A percentile compares a stretch with the other conserved stretches of the same genome.
Evolutionary conservation across 1,139 yeast species (phyloP).

Genomic region (Candida albicans): DNA sequence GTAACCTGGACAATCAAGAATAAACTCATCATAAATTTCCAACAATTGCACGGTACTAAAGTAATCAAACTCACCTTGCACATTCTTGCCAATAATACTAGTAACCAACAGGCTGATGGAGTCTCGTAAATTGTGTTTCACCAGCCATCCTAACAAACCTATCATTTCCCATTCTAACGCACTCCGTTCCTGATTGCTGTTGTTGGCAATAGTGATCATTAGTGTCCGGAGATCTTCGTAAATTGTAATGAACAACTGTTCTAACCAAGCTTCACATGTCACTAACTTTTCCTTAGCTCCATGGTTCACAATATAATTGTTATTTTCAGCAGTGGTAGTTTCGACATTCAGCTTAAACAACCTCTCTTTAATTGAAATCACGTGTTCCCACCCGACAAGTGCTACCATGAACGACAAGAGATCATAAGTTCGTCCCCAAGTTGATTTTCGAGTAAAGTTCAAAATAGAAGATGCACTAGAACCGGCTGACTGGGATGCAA

Average conservation of each 20-base stretch:
- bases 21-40: slow-evolving; percentile 42
- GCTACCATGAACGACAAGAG: slow-evolving; percentile 40
- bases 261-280: slow-evolving; percentile 40
- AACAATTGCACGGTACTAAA: slow-evolving; percentile 40
- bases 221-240: slow-evolving; percentile 41
- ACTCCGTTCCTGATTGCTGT: slow-evolving; percentile 35
- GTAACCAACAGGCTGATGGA: slow-evolving; percentile 43
- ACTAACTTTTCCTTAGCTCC: slow-evolving; percentile 12
- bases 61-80: slow-evolving; percentile 39
- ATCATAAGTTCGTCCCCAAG: slow-evolving; percentile 48
- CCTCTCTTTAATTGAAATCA: slow-evolving; percentile 9
- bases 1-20: slow-evolving; percentile 37
- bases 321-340: not conserved
- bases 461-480: slow-evolving; percentile 27
- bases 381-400: slow-evolving; percentile 41
- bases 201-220: slow-evolving; percentile 26
- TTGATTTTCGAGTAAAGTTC: slow-evolving; percentile 36
- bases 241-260: slow-evolving; percentile 36
- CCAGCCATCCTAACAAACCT: slow-evolving; percentile 44
- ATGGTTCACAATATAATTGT: slow-evolving; percentile 23
- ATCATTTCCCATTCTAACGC: slow-evolving; percentile 46
- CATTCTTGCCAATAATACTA: slow-evolving; percentile 35
- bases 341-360: slow-evolving; percentile 6
- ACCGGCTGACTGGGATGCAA: slow-evolving; percentile 38
- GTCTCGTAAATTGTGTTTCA: slow-evolving; percentile 39